Evolutionary conservation across 148 eudicot genomes (phyloP).

Genomic region (Nepenthes mirabilis): DNA sequence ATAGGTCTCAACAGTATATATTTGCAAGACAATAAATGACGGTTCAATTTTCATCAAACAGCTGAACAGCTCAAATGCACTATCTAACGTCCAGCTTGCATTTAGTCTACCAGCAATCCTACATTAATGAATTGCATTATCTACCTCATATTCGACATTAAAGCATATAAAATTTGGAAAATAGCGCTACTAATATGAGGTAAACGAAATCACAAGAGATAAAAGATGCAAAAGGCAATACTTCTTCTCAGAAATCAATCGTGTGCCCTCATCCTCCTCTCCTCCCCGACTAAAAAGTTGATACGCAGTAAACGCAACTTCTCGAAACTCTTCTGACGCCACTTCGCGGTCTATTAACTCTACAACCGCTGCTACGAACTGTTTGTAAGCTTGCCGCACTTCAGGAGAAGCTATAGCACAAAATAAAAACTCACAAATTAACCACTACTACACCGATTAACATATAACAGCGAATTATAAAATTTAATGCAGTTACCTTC

Average conservation of each 20-base stretch:
- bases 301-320: slow-evolving; percentile 56
- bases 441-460: neutral
- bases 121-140: too few species aligned
- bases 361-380: slow-evolving; percentile 64
- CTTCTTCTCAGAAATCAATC: slow-evolving; percentile 38
- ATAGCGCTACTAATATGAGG: neutral
- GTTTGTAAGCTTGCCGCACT: slow-evolving; percentile 73
- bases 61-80: neutral
- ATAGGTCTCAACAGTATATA: neutral
- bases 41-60: neutral
- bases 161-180: neutral
- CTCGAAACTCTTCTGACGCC: slow-evolving; percentile 62
- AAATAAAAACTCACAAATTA: slow-evolving; percentile 1
- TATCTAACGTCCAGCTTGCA: neutral
- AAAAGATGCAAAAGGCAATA: slow-evolving; percentile 10
- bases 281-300: slow-evolving; percentile 30
- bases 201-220: neutral
- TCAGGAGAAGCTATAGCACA: slow-evolving; percentile 51
- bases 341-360: slow-evolving; percentile 71
- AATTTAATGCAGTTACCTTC: slow-evolving; percentile 31
- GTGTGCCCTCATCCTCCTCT: slow-evolving; percentile 24
- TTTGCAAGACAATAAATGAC: neutral
- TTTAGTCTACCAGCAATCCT: neutral
- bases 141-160: neutral
- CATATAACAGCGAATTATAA: neutral